Evolutionary conservation across 371 early-diverging fungal genomes (phyloP), one percentile per base, ranked within the genome.

Genomic region (Syncephalis plumigaleata): DNA sequence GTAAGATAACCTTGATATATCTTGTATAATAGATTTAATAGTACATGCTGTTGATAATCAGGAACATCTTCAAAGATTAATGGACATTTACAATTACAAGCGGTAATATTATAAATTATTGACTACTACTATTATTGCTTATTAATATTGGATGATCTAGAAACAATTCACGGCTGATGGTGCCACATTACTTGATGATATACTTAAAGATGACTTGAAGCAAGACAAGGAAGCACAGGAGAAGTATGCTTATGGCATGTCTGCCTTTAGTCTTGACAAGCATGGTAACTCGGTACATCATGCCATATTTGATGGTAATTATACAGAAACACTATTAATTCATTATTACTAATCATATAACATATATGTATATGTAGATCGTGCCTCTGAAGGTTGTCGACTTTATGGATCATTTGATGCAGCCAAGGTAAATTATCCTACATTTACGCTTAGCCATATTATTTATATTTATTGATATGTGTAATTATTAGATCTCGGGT

Each of bases 331-430:
- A n/a, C n/a, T n/a, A n/a, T n/a, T n/a, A n/a, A n/a, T n/a, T n/a
- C n/a, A n/a, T n/a, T n/a, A n/a, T n/a, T n/a, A n/a, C n/a, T n/a
- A n/a, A n/a, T n/a, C n/a, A n/a, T n/a, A n/a, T n/a, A n/a, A n/a
- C n/a, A n/a, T n/a, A n/a, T n/a, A n/a, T n/a, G n/a, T 37, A 9
- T 37, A 37, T 9, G 37, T 40, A 21, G 16, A 40, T n/a, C 21
- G n/a, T 21, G 3, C 40, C 18, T 50, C 50, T 38, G 54, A 58
- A 21, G 86, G 80, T 0, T 93, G 94, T 60, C 61, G 85, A 26
- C 61, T 91, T 16, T 59, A 58, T 42, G 94, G 94, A 7, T 69
- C 79, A 3, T 65, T 86, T 7, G 46, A 66, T 36, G 80, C 83
- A 25, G 79, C 78, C 63, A 89, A 86, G 51, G 75, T 64, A 45